A percentile compares a stretch with the other conserved stretches of the same genome.
phyloP scores from a whole-genome alignment of 768 basidiomycete genomes.

The Candolleomyces aberdarensis region DNA sequence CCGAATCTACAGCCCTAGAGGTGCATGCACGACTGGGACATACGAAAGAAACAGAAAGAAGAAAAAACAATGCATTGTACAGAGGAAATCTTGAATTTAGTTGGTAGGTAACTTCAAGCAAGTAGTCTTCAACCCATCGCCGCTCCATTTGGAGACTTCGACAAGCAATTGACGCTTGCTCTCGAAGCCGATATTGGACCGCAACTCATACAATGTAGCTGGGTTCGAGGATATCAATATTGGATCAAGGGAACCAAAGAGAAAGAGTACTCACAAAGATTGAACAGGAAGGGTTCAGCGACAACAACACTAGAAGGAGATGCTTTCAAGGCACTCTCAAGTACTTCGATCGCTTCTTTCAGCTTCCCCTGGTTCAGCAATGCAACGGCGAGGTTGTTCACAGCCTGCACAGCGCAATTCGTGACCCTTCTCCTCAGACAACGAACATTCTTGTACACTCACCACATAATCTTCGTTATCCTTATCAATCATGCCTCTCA shows the following conservation, averaged over 20 bases:
- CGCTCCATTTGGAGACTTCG: conserved; percentile 83
- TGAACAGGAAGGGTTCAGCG: conserved; percentile 83
- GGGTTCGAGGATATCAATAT: background rate
- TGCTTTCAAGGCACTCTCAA: conserved; percentile 58
- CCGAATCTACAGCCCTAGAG: background rate
- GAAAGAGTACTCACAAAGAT: conserved; percentile 56
- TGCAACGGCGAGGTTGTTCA: conserved; percentile 75
- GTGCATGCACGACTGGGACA: background rate
- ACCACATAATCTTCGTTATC: conserved; percentile 64
- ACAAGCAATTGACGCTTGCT: conserved; percentile 74
- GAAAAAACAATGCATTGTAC: background rate
- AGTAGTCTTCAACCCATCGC: conserved; percentile 73
- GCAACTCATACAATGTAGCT: conserved; percentile 85
- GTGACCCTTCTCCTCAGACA: background rate
- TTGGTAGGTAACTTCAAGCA: conserved; percentile 78
- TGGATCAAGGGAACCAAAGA: background rate
- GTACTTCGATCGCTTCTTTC: conserved; percentile 69
- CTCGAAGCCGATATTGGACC: conserved; percentile 65
- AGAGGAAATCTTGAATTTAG: conserved; percentile 13
- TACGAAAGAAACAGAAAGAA: background rate
- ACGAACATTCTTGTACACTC: conserved; percentile 14
- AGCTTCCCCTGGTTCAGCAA: conserved; percentile 68
- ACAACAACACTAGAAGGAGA: conserved; percentile 72
- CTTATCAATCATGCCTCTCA: conserved; percentile 42
- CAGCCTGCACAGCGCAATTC: conserved; percentile 40